phyloP scores from a whole-genome alignment of 306 rosid species.

The Ceratonia siliqua region DNA sequence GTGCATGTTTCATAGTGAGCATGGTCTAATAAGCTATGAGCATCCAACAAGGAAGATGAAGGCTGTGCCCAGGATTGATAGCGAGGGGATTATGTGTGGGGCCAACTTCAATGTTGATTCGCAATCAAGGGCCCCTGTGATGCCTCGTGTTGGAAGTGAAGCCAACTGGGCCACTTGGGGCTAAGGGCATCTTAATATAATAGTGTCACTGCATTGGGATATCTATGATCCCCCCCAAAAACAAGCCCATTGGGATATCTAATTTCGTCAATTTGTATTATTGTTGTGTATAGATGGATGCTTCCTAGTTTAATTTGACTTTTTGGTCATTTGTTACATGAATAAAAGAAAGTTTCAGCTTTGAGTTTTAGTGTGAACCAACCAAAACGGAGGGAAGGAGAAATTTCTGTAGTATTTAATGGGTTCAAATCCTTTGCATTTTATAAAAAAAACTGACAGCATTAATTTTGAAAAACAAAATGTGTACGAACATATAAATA shows the following conservation, averaged over 20 bases:
- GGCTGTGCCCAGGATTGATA: conserved; percentile 93
- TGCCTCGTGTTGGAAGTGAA: conserved; percentile 99
- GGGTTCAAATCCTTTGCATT: no score
- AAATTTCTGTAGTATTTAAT: no score
- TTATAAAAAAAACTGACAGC: no score
- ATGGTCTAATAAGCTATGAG: conserved; percentile 80
- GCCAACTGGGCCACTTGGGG: conserved; percentile 92
- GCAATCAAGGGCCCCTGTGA: conserved; percentile 57
- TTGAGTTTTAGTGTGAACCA: neutral
- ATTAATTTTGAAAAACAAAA: no score
- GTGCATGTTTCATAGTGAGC: conserved; percentile 85
- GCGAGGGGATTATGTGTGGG: conserved; percentile 95
- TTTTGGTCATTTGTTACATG: neutral
- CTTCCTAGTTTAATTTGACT: conserved; percentile 21
- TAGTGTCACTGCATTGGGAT: neutral
- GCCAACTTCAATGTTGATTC: conserved; percentile 85
- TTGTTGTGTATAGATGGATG: conserved; percentile 27
- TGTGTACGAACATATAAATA: no score
- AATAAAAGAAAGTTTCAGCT: neutral
- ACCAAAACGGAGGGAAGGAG: no score
- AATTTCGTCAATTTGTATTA: neutral
- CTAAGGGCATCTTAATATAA: conserved; percentile 4
- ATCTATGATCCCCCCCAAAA: neutral
- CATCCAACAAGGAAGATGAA: conserved; percentile 88
- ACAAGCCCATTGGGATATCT: neutral